Evolutionary conservation across 768 basidiomycete genomes (phyloP), one percentile per base, ranked within the genome.

Genomic region (Suillus fuscotomentosus): DNA sequence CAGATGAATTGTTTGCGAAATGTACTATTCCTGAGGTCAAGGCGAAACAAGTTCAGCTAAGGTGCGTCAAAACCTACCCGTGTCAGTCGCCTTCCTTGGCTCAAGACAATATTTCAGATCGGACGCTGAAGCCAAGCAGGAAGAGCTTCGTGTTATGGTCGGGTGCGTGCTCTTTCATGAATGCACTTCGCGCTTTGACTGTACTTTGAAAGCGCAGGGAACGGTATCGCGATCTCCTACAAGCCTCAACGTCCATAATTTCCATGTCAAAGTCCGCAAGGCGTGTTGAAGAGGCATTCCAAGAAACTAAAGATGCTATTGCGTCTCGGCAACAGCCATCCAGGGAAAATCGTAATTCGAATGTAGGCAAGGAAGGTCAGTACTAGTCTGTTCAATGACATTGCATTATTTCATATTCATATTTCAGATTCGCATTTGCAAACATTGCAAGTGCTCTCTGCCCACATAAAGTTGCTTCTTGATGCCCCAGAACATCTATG

Each of bases 401-500:
- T 62, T 60, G 60, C 65, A 38, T 60, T 38, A 60, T 6, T 60
- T 61, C 9, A 47, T 24, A 53, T 42, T 59, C 42, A 51, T 57
- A 27, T 27, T 43, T 59, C 50, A 91, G 92, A 94, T 71, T 76
- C 82, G 34, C 88, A 92, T 69, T 73, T 95, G 34, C 84, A 84
- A 63, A 80, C 84, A 14, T 70, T 95, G 48, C 93, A 94, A 69
- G 77, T 87, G 9, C 83, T 95, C 20, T 90, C 95, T 34, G 93
- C 94, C 1, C 94, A 97, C 71, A 82, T 97, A 70, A 97, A 96
- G 74, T 78, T 97, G n/a, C 82, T 97, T 20, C 78, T 97, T 7
- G 95, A 97, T 76, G 89, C 93, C 10, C 94, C 95, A 8, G 95
- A 97, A 74, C 89, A 95, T 76, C 76, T 97, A 24, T 97, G 95